Base-by-base conservation (phyloP, 2,329 filamentous ascomycete species). In the Colletotrichum truncatum region DNA sequence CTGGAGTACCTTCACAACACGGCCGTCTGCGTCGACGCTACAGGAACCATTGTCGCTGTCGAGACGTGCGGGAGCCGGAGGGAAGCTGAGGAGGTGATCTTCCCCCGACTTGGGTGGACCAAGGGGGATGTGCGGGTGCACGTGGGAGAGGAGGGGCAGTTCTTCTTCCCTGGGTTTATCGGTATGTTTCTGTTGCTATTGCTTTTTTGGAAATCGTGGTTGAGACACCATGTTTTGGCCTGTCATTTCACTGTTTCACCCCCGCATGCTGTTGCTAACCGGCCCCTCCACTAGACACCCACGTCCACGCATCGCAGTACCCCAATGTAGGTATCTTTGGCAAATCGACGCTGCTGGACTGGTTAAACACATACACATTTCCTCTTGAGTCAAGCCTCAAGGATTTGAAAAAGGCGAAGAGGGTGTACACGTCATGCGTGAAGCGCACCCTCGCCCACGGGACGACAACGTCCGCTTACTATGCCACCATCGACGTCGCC, bases 401-500 rank as follows among this genome's bases (percentile, higher is more conserved):
- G 6, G 83, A 88, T 68, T 80, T 89, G 5, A 69, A 79, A 59
- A 89, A 87, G 72, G 93, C 94, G 1, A 83, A 82, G 12, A 83
- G 82, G 34, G 89, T 97, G 67, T 99, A 98, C 80, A 85, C 86
- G 23, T 90, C 91, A 63, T 91, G 93, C 68, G 87, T 99, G 68
- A 84, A 88, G 28, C 89, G 93, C 48, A 97, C 94, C 0, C 87
- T 99, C 10, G 87, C 93, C 21, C 89, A 98, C 75, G 96, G 96
- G 68, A 99, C 96, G 9, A 99, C 96, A 0, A 96, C 93, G 10
- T 94, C 94, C 6, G 88, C 93, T n/a, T 98, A 98, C 84, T 98
- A 92, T 77, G 95, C 95, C 64, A 98, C 96, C 25, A 89, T 93
- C 68, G 90, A 97, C 75, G 92, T 97, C 1, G 84, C 87, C 1